Conservation (phyloP, 192 early-diverging fungal genomes). For the Rhizoclosmatium sp. region DNA sequence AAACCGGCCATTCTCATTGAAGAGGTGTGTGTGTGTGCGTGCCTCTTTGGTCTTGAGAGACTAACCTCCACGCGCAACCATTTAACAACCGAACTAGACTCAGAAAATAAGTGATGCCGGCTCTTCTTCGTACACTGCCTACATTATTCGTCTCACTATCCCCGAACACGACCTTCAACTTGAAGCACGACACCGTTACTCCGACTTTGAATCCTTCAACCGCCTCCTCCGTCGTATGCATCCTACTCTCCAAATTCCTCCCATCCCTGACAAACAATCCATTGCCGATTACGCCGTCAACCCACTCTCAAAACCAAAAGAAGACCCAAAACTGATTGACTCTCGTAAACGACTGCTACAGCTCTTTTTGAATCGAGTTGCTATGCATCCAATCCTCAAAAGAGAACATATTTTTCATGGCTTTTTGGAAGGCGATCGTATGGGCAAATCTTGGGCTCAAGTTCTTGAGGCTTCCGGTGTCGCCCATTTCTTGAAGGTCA, state of each 20-base stretch:
- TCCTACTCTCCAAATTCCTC: slow-evolving; percentile 89
- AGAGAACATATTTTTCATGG: slow-evolving; percentile 91
- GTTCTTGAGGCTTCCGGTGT: slow-evolving; percentile 47
- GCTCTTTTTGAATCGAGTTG: slow-evolving; percentile 91
- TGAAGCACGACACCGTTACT: slow-evolving; percentile 88
- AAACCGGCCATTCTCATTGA: slow-evolving; percentile 51
- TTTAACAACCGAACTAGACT: slow-evolving; percentile 34
- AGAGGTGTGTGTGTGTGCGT: slow-evolving; percentile 33
- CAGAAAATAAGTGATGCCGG: slow-evolving; percentile 47
- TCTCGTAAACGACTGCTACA: slow-evolving; percentile 92
- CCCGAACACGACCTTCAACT: slow-evolving; percentile 32
- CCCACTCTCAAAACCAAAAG: slow-evolving; percentile 85
- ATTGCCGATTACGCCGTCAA: slow-evolving; percentile 60
- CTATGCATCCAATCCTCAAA: slow-evolving; percentile 84
- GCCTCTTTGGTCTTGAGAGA: background rate
- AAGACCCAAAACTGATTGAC: slow-evolving; percentile 90
- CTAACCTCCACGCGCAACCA: background rate
- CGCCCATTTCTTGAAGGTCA: slow-evolving; percentile 45
- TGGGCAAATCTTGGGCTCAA: slow-evolving; percentile 47
- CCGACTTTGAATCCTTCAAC: slow-evolving; percentile 94
- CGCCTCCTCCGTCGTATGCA: slow-evolving; percentile 79
- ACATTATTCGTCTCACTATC: slow-evolving; percentile 61
- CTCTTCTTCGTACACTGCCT: slow-evolving; percentile 58
- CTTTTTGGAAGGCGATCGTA: slow-evolving; percentile 76
- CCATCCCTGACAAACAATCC: slow-evolving; percentile 98